Evolutionary conservation across 2,329 filamentous ascomycete genomes (phyloP), one percentile per base, ranked within the genome.

Genomic region (Exophiala aquamarina): DNA sequence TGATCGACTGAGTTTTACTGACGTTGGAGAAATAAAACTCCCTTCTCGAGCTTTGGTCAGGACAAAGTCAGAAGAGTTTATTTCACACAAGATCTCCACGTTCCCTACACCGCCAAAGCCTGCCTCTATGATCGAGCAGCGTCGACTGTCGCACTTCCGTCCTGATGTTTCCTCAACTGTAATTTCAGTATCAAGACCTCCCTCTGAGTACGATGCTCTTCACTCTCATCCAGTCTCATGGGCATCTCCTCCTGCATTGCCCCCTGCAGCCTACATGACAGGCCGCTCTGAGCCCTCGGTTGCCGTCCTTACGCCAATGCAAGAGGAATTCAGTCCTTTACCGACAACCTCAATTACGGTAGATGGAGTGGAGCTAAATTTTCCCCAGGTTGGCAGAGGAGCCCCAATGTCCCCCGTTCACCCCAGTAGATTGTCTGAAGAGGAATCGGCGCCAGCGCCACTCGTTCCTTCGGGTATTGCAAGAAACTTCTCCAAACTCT

Each of bases 1-100:
- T 50, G 65, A 67, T 14, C 43, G 60, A 2, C 67, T 70, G 37
- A 61, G 62, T n/a, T 49, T 70, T 13, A 62, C 64, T 2, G 61
- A 63, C 49, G 23, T 46, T 13, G 50, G 58, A 17, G 48, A 59
- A 49, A 59, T 62, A 55, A 50, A 59, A 52, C 54, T 59, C 2
- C 69, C 70, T 2, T 60, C 65, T 13, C 67, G 61, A 43, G 64
- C 66, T 15, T 48, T 68, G 35, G 15, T 57, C 18, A 44, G 59
- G 17, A 55, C 59, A 4, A 52, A 53, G 39, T 61, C 59, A 6
- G 59, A 56, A 31, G 47, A 57, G 19, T 41, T 59, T 15, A 20
- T 55, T 26, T 41, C 42, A 4, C 35, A 41, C 26, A 47, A 53
- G 38, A 33, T 50, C 9, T 49, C 54, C 19, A 41, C 50, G 17